Evolutionary conservation across 2,329 filamentous ascomycete genomes (phyloP), one percentile per base, ranked within the genome.

Genomic region (Cryphonectria carpinicola): DNA sequence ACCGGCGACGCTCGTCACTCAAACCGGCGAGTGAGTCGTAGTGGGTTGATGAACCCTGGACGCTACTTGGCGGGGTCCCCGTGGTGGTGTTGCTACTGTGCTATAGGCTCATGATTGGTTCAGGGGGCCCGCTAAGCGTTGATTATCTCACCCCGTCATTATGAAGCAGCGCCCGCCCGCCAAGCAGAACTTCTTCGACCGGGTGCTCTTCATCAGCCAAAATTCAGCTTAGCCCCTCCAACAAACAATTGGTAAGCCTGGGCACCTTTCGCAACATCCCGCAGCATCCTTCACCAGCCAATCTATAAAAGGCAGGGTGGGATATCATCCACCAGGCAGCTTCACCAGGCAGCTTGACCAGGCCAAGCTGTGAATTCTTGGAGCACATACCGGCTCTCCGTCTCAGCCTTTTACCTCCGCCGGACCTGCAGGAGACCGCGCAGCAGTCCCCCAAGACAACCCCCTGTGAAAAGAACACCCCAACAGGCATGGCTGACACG

Each of bases 401-500:
- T n/a, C 46, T 49, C 46, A 4, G 32, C 4, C 32, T 3, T 32
- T 10, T n/a, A 2, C 52, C n/a, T 10, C 52, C 52, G 28, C 25
- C 46, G 2, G 11, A 14, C 52, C 25, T 11, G 52, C 28, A 22
- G 52, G n/a, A 14, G 17, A 28, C 22, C 52, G 8, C 25, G 52
- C n/a, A 28, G 52, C 25, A 14, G 28, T 58, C 46, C 22, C 17
- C 35, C 8, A n/a, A 46, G 1, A 52, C 19, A 39, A 39, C 65
- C 41, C 22, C 32, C 32, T 32, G 32, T 41, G 6, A 28, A 3
- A 52, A 52, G 37, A 14, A 17, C 1, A 10, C 46, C 13, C 14
- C 66, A 4, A 56, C 41, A 39, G 17, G 19, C 37, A 72, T 72
- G 71, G 69, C 71, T 49, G 71, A 72, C 35, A 61, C 71, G 19